Percentiles rank a stretch among this genome's conserved stretches.
Conservation (phyloP, 768 basidiomycete genomes). For the Mycena kentingensis region DNA sequence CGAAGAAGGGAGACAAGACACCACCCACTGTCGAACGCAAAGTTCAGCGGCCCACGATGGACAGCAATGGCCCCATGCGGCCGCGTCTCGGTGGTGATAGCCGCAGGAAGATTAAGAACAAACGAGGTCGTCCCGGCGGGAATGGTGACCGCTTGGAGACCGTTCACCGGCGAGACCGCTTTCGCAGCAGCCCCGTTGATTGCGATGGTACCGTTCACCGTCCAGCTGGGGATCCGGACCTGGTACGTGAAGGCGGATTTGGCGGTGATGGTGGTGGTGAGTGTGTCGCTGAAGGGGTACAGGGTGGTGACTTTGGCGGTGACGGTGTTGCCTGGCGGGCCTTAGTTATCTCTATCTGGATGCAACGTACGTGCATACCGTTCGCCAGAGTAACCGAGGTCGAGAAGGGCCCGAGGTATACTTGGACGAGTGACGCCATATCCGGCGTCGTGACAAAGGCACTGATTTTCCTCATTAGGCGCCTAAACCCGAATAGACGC, state of each 20-base stretch:
- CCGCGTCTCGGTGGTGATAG: constrained; percentile 39
- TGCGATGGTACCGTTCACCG: constrained; percentile 45
- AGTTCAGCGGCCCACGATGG: constrained; percentile 43
- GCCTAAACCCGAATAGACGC: background rate
- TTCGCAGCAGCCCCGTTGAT: constrained; percentile 35
- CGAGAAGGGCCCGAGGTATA: constrained; percentile 52
- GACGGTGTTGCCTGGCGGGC: constrained; percentile 41
- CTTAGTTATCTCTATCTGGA: background rate
- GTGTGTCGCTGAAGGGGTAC: constrained; percentile 53
- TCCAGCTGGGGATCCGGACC: constrained; percentile 56
- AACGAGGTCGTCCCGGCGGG: constrained; percentile 35
- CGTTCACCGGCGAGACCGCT: constrained; percentile 33
- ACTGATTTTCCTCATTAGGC: constrained; percentile 2
- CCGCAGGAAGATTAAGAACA: constrained; percentile 36
- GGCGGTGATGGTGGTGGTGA: constrained; percentile 48
- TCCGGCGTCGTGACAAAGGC: constrained; percentile 53
- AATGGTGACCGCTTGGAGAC: constrained; percentile 35
- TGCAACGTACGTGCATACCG: constrained; percentile 29
- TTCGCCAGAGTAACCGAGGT: constrained; percentile 41
- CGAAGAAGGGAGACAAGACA: background rate
- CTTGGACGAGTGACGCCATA: constrained; percentile 45
- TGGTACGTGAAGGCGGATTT: constrained; percentile 46
- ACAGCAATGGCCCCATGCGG: constrained; percentile 41
- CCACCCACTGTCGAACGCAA: constrained; percentile 38
- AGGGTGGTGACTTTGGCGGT: constrained; percentile 48